Evolutionary conservation across 2,329 filamentous ascomycete genomes (phyloP).

Genomic region (Phialophora expanda): DNA sequence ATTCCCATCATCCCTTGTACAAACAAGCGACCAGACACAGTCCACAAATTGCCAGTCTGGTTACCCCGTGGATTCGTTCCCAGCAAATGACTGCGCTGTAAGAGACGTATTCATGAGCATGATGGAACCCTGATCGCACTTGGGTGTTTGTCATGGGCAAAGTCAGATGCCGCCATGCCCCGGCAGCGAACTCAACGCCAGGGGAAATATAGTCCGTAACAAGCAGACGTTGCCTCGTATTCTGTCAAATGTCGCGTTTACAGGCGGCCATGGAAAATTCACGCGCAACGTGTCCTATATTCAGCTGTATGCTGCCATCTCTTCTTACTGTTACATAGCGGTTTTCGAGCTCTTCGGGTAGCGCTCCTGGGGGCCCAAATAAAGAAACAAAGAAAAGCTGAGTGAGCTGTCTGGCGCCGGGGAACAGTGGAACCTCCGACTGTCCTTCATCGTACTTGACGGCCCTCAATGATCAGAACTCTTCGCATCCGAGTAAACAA

Average conservation of each 20-base stretch:
- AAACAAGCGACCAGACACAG: neutral
- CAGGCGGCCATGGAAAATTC: no score
- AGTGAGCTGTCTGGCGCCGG: neutral
- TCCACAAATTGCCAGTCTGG: neutral
- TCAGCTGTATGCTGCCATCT: neutral
- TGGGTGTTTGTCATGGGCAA: neutral
- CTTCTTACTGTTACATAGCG: neutral
- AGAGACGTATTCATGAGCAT: neutral
- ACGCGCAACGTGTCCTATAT: neutral
- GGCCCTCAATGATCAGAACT: neutral
- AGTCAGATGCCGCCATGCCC: neutral
- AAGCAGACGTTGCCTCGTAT: neutral
- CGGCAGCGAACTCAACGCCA: neutral
- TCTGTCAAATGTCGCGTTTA: neutral
- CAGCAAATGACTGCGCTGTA: neutral
- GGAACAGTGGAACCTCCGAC: neutral
- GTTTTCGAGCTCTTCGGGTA: neutral
- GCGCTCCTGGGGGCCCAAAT: neutral
- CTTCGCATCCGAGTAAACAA: neutral
- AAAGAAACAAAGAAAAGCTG: neutral
- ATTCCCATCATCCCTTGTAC: neutral
- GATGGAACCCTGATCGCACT: neutral
- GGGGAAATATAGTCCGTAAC: neutral
- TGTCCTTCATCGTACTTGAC: neutral
- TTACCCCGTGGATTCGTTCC: neutral